phyloP scores from a whole-genome alignment of 495 filamentous ascomycete genomes.

The Penicillium pancosmium region DNA sequence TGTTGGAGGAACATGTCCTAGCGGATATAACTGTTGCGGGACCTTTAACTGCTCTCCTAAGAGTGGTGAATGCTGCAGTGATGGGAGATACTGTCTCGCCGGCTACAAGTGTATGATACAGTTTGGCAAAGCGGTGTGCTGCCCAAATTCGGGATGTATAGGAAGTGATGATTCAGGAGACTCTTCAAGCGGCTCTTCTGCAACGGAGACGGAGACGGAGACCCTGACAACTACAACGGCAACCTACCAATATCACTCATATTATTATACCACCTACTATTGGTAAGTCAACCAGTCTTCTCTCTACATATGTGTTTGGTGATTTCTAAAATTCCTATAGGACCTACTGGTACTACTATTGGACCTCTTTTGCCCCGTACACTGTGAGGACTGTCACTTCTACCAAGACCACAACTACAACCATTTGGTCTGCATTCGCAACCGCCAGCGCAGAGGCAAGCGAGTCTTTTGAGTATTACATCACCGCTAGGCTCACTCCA shows the following conservation, averaged over 20 bases:
- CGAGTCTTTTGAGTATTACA: constrained; percentile 5
- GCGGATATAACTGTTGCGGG: constrained; percentile 27
- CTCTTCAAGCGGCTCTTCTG: not conserved
- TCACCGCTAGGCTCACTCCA: constrained; percentile 3
- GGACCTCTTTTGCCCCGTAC: constrained; percentile 27
- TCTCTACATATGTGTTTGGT: not conserved
- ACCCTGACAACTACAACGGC: constrained; percentile 4
- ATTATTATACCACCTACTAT: constrained; percentile 26
- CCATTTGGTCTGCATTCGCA: constrained; percentile 22
- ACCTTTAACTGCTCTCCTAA: constrained; percentile 17
- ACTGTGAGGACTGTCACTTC: constrained; percentile 24
- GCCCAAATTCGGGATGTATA: constrained; percentile 18
- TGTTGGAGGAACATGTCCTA: constrained; percentile 19
- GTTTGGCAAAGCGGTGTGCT: constrained; percentile 19
- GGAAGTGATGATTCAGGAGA: constrained; percentile 14
- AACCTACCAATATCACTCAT: constrained; percentile 8
- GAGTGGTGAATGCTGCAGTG: constrained; percentile 23
- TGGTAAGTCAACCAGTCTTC: constrained; percentile 16
- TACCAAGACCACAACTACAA: constrained; percentile 19
- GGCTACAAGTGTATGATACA: constrained; percentile 22
- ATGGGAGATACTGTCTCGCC: constrained; percentile 21
- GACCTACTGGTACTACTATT: constrained; percentile 29
- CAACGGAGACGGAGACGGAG: constrained; percentile 5
- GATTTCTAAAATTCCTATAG: constrained; percentile 11
- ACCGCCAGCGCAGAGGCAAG: constrained; percentile 16